Conservation (phyloP, 2,329 filamentous ascomycete genomes). For the Metarhizium guizhouense region DNA sequence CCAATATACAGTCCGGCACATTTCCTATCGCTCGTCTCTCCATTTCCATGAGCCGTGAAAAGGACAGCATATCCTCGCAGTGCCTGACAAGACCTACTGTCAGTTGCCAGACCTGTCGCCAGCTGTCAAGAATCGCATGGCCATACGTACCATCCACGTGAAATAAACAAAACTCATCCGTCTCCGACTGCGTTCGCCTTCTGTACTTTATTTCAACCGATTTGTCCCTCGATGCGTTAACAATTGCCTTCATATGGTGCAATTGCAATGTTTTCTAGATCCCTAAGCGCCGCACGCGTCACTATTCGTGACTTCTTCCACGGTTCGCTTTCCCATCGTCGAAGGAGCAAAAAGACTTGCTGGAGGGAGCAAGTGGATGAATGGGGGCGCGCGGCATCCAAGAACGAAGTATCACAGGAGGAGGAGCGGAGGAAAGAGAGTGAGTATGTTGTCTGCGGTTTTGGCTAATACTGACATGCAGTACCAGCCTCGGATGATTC, state of each 20-base stretch:
- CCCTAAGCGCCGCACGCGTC: slow-evolving; percentile 2
- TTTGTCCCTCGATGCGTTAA: background rate
- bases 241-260: background rate
- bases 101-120: background rate
- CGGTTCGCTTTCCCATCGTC: background rate
- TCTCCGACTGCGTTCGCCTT: background rate
- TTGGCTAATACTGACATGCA: background rate
- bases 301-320: slow-evolving; percentile 3
- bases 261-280: slow-evolving; percentile 3
- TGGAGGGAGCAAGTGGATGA: slow-evolving; percentile 1
- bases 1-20: too few relatives aligned
- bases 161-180: background rate
- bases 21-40: too few relatives aligned
- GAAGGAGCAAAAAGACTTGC: background rate
- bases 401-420: background rate
- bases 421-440: background rate
- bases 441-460: background rate
- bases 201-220: background rate
- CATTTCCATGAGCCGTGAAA: background rate
- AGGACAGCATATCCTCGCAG: too few relatives aligned
- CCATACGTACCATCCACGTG: background rate
- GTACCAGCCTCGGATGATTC: slow-evolving; percentile 1
- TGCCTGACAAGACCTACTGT: background rate
- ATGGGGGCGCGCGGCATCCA: background rate
- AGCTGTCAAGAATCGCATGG: background rate